These are phyloP conservation scores for Pelargonium myrrhifolium DNA, from an alignment of 441 rosid species.

Conservation along the genomic window DNA sequence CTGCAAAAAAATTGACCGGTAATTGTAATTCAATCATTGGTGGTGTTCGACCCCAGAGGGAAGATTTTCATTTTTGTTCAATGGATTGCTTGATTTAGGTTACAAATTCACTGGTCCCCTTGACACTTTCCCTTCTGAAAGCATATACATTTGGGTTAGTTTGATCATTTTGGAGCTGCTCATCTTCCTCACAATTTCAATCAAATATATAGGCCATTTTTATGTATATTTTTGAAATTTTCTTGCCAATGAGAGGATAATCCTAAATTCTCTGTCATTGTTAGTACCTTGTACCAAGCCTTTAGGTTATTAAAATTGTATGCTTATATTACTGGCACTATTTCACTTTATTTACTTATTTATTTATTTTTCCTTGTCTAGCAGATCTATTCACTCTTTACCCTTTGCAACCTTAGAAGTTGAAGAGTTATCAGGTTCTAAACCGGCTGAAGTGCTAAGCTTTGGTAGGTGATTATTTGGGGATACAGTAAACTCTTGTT, in stretches of 20 bases:
- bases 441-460: constrained; percentile 76
- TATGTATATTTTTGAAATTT: too few relatives aligned
- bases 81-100: neutral
- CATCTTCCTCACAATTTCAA: too few relatives aligned
- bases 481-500: neutral
- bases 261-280: too few relatives aligned
- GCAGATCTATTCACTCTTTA: constrained; percentile 59
- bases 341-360: neutral
- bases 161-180: neutral
- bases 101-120: neutral
- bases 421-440: constrained; percentile 73
- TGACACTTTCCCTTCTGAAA: too few relatives aligned
- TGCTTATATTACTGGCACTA: neutral
- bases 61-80: neutral
- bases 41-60: neutral
- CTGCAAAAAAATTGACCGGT: neutral
- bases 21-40: neutral
- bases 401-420: constrained; percentile 81
- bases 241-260: too few relatives aligned
- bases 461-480: constrained; percentile 44
- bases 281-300: neutral
- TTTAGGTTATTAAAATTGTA: neutral
- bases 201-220: too few relatives aligned
- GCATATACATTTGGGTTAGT: neutral
- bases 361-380: constrained; percentile 1